Evolutionary conservation across 495 filamentous ascomycete genomes (phyloP).

Genomic region (Sabuloglossum arenarium): DNA sequence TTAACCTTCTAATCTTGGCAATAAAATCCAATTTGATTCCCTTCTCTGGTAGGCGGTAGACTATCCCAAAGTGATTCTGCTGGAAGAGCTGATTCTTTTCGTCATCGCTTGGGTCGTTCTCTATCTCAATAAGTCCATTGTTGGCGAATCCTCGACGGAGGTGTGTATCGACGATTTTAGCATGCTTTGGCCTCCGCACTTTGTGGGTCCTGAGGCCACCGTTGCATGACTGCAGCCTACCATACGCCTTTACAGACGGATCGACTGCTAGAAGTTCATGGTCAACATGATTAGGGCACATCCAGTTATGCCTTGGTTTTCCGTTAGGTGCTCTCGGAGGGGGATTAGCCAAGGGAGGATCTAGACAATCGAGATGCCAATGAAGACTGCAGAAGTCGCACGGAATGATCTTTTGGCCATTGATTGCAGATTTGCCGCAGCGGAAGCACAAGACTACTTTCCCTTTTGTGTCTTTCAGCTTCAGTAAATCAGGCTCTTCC

Average conservation of each 20-base stretch:
- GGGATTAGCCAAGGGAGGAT: conserved; percentile 61
- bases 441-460: conserved; percentile 46
- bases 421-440: conserved; percentile 39
- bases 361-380: conserved; percentile 85
- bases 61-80: conserved; percentile 28
- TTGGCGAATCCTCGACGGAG: conserved; percentile 41
- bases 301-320: conserved; percentile 46
- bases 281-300: conserved; percentile 72
- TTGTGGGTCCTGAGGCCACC: conserved; percentile 13
- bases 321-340: conserved; percentile 29
- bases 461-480: conserved; percentile 42
- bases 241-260: conserved; percentile 11
- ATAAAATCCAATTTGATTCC: conserved; percentile 68
- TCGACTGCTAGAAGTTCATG: conserved; percentile 27
- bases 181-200: conserved; percentile 33
- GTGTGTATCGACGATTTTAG: conserved; percentile 22
- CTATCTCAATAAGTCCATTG: conserved; percentile 62
- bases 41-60: conserved; percentile 45
- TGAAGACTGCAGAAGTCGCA: conserved; percentile 62
- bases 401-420: conserved; percentile 42
- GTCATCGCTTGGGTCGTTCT: conserved; percentile 35
- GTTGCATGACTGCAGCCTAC: conserved; percentile 5
- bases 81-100: conserved; percentile 33
- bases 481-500: conserved; percentile 45
- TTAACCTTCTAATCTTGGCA: conserved; percentile 23